Evolutionary conservation across 1,284 basidiomycete species (phyloP).

Genomic region (Rhodotorula sp.): DNA sequence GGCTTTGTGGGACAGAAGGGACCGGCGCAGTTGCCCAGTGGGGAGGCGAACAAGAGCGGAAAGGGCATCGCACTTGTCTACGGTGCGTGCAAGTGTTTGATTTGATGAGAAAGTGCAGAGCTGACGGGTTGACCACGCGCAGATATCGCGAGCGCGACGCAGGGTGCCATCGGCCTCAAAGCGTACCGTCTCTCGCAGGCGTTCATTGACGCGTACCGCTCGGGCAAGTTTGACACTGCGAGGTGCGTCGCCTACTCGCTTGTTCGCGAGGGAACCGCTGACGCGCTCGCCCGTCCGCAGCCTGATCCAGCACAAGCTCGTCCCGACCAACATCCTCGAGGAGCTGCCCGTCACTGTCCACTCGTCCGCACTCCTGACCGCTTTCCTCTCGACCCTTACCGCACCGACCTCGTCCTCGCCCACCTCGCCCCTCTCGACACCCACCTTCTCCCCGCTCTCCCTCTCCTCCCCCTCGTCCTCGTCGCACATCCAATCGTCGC

Average conservation of each 20-base stretch:
- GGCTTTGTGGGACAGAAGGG: slow-evolving; percentile 22
- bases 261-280: not conserved
- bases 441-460: slow-evolving; percentile 44
- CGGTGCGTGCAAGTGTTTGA: slow-evolving; percentile 56
- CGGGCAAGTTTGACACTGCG: slow-evolving; percentile 78
- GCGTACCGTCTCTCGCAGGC: slow-evolving; percentile 82
- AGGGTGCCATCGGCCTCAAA: slow-evolving; percentile 84
- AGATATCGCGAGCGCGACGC: slow-evolving; percentile 58
- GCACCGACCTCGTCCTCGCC: slow-evolving; percentile 48
- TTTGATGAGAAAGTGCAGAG: too few species aligned
- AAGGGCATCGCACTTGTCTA: slow-evolving; percentile 84
- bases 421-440: slow-evolving; percentile 45
- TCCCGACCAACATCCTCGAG: slow-evolving; percentile 83
- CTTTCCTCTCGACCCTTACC: slow-evolving; percentile 75
- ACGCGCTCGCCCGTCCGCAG: slow-evolving; percentile 51
- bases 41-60: slow-evolving; percentile 53
- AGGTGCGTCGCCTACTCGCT: slow-evolving; percentile 56
- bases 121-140: not conserved
- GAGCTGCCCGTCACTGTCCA: slow-evolving; percentile 87
- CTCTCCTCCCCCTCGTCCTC: slow-evolving; percentile 39
- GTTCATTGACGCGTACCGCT: slow-evolving; percentile 83
- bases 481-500: slow-evolving; percentile 42
- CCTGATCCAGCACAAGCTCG: slow-evolving; percentile 79
- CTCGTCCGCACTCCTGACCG: slow-evolving; percentile 77
- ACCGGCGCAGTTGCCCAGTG: slow-evolving; percentile 17